phyloP scores from a whole-genome alignment of 805 yeast genomes.

The Komagataella ulmi region DNA sequence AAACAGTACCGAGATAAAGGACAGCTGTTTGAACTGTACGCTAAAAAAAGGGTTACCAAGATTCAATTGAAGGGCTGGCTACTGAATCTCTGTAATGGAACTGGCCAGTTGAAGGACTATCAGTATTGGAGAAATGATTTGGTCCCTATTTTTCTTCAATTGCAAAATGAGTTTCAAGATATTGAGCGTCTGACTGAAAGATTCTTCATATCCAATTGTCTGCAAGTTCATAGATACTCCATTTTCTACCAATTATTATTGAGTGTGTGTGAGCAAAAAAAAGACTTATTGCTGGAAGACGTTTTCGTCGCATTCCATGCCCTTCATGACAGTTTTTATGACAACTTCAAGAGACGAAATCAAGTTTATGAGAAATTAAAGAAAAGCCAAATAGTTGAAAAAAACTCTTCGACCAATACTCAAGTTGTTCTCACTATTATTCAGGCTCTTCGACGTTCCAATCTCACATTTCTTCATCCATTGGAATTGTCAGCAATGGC shows the following conservation, averaged over 20 bases:
- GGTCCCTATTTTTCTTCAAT: neutral
- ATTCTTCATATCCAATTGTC: neutral
- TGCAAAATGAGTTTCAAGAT: neutral
- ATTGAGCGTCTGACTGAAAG: neutral
- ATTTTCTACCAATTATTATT: neutral
- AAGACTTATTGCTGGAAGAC: neutral
- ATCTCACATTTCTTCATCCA: neutral
- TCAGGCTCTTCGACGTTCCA: neutral
- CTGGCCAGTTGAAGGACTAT: neutral
- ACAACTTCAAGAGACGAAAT: neutral
- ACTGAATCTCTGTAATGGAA: neutral
- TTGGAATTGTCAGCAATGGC: neutral
- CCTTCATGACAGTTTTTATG: neutral
- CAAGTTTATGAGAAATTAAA: neutral
- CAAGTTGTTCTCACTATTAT: neutral
- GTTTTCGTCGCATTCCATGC: neutral
- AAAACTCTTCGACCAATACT: neutral
- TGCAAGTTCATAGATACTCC: neutral
- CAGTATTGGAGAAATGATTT: neutral
- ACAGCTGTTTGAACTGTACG: neutral
- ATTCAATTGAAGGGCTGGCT: neutral
- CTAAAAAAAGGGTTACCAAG: neutral
- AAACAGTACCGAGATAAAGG: neutral
- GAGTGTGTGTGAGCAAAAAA: neutral
- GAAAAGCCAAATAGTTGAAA: neutral